Conservation (phyloP, 441 rosid species). For the Corymbia calophylla region DNA sequence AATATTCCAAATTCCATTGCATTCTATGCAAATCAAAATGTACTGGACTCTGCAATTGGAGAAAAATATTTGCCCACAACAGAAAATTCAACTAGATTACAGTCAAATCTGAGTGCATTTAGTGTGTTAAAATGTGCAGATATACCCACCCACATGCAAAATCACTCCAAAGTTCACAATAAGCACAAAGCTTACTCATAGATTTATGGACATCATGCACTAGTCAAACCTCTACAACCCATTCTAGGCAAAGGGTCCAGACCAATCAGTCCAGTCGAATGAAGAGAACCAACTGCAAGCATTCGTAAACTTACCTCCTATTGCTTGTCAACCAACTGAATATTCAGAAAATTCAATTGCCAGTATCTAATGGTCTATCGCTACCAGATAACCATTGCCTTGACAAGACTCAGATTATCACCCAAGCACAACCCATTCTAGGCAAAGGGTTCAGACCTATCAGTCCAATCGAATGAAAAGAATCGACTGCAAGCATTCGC, state of each 20-base stretch:
- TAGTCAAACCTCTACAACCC: background rate
- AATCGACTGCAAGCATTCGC: background rate
- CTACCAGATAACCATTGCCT: background rate
- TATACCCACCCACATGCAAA: background rate
- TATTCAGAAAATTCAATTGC: background rate
- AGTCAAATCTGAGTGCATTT: background rate
- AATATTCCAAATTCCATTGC: background rate
- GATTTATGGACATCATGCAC: background rate
- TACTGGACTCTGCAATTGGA: background rate
- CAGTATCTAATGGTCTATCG: background rate
- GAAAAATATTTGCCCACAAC: background rate
- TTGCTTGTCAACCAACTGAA: background rate
- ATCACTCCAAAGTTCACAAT: background rate
- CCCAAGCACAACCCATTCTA: background rate
- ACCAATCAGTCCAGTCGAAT: background rate
- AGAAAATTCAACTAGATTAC: background rate
- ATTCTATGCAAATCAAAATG: background rate
- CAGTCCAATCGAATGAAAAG: background rate
- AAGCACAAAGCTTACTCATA: background rate
- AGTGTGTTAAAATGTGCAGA: background rate
- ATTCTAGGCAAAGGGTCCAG: background rate
- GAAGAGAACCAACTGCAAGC: background rate
- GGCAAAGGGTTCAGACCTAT: background rate
- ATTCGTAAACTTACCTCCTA: background rate
- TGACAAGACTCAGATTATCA: background rate